These are phyloP conservation scores for Beauveria bassiana DNA, from an alignment of 2,329 filamentous ascomycete species.

Conservation along the genomic window DNA sequence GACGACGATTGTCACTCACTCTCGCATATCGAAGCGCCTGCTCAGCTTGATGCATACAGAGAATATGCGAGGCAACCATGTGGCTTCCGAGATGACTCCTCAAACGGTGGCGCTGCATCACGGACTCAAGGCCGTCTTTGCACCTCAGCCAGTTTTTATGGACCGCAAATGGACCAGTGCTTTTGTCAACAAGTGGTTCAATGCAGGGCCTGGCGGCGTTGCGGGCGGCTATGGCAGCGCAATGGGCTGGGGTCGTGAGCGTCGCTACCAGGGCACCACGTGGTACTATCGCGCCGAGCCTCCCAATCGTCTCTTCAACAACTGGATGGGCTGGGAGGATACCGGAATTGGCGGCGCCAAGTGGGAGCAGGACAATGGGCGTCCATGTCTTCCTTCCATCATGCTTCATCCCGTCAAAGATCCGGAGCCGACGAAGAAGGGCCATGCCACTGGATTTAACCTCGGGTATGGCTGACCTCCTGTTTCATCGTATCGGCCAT, in stretches of 20 bases:
- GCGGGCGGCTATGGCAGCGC: slow-evolving; percentile 47
- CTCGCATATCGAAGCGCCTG: slow-evolving; percentile 62
- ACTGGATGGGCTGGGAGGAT: slow-evolving; percentile 55
- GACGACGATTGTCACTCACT: slow-evolving; percentile 71
- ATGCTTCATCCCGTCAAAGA: slow-evolving; percentile 55
- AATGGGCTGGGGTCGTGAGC: slow-evolving; percentile 52
- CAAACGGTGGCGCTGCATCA: slow-evolving; percentile 67
- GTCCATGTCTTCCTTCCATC: slow-evolving; percentile 51
- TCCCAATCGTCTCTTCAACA: slow-evolving; percentile 52
- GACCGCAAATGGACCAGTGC: slow-evolving; percentile 61
- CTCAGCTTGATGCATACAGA: slow-evolving; percentile 73
- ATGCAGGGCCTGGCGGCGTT: slow-evolving; percentile 47
- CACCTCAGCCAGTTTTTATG: slow-evolving; percentile 72
- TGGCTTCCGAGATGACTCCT: slow-evolving; percentile 74
- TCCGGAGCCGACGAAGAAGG: slow-evolving; percentile 41
- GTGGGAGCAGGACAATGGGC: slow-evolving; percentile 50
- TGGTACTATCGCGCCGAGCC: slow-evolving; percentile 55
- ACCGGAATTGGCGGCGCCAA: slow-evolving; percentile 43
- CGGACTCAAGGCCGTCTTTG: slow-evolving; percentile 70
- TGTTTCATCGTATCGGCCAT: not conserved
- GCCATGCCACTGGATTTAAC: slow-evolving; percentile 30
- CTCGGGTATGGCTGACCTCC: slow-evolving; percentile 28
- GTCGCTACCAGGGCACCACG: slow-evolving; percentile 48
- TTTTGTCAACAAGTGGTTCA: slow-evolving; percentile 51
- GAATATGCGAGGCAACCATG: slow-evolving; percentile 63